A percentile compares a stretch with the other conserved stretches of the same genome.
These are phyloP conservation scores for Allium cepa DNA, from an alignment of 106 monocot species.

Conservation along the genomic window DNA sequence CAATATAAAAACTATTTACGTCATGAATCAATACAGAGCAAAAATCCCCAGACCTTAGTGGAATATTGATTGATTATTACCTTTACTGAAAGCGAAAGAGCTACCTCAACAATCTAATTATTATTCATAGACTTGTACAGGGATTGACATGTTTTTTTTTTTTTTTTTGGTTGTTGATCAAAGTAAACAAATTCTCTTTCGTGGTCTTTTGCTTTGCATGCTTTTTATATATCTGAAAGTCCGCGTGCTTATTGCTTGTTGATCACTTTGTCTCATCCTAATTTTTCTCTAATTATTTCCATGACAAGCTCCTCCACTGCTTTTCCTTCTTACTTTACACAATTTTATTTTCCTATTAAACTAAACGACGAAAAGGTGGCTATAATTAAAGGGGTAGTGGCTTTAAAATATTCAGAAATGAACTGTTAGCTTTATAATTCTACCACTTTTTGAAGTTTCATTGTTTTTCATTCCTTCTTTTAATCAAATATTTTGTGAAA, in stretches of 20 bases:
- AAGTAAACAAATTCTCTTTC: background rate
- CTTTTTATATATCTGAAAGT: background rate
- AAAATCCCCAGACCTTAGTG: background rate
- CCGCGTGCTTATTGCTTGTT: conserved; percentile 1
- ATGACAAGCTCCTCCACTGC: conserved; percentile 2
- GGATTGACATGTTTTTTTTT: background rate
- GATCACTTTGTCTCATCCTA: background rate
- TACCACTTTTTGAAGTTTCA: background rate
- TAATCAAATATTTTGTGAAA: background rate
- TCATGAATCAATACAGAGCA: background rate
- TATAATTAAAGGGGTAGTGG: too few relatives aligned
- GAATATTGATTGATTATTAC: background rate
- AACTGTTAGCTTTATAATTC: background rate
- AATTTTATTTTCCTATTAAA: background rate
- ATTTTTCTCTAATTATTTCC: background rate
- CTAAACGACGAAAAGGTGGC: conserved; percentile 1
- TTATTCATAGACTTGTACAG: background rate
- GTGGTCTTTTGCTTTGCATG: background rate
- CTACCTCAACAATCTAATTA: background rate
- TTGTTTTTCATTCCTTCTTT: background rate
- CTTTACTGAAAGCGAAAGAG: background rate
- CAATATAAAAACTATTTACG: background rate
- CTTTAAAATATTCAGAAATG: background rate
- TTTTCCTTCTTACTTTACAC: background rate
- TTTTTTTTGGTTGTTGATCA: background rate